phyloP scores from a whole-genome alignment of 805 yeast genomes.

The Suhomyces pyralidae region DNA sequence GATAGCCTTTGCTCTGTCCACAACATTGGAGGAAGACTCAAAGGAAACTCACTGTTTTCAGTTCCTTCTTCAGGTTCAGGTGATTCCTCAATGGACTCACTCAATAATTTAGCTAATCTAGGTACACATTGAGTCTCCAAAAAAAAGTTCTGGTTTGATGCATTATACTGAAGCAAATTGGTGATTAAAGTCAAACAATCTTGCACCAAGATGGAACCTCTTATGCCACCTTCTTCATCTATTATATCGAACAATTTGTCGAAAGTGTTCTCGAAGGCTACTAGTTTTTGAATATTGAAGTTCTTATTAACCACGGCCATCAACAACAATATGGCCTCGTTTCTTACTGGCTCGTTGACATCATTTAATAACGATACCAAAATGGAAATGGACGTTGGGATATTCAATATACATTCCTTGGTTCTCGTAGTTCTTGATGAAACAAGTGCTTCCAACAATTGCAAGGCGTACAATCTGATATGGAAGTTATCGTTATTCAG shows the following conservation, averaged over 20 bases:
- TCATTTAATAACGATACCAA: slow-evolving; percentile 55
- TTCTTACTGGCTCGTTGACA: slow-evolving; percentile 75
- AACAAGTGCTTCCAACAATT: slow-evolving; percentile 77
- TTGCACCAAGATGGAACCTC: slow-evolving; percentile 87
- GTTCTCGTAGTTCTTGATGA: slow-evolving; percentile 72
- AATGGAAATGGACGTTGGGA: slow-evolving; percentile 78
- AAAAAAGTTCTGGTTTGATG: slow-evolving; percentile 86
- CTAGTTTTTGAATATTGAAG: slow-evolving; percentile 83
- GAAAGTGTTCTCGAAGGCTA: slow-evolving; percentile 92
- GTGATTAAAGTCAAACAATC: slow-evolving; percentile 79
- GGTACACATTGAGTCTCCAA: slow-evolving; percentile 80
- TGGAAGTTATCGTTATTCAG: slow-evolving; percentile 64
- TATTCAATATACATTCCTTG: slow-evolving; percentile 65
- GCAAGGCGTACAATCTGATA: slow-evolving; percentile 74
- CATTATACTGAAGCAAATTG: slow-evolving; percentile 73
- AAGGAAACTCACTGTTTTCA: slow-evolving; percentile 16
- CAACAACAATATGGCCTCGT: slow-evolving; percentile 80
- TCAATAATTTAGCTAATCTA: slow-evolving; percentile 57
- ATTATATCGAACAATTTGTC: slow-evolving; percentile 78
- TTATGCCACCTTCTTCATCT: slow-evolving; percentile 81
- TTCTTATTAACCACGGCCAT: slow-evolving; percentile 80
- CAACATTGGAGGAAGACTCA: slow-evolving; percentile 39
- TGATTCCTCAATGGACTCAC: slow-evolving; percentile 53
- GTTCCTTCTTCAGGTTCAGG: slow-evolving; percentile 13
- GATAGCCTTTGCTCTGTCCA: slow-evolving; percentile 78